Percentiles rank a stretch among this genome's conserved stretches.
Evolutionary conservation across 2,329 filamentous ascomycete genomes (phyloP).

Genomic region (Botryotinia calthae): DNA sequence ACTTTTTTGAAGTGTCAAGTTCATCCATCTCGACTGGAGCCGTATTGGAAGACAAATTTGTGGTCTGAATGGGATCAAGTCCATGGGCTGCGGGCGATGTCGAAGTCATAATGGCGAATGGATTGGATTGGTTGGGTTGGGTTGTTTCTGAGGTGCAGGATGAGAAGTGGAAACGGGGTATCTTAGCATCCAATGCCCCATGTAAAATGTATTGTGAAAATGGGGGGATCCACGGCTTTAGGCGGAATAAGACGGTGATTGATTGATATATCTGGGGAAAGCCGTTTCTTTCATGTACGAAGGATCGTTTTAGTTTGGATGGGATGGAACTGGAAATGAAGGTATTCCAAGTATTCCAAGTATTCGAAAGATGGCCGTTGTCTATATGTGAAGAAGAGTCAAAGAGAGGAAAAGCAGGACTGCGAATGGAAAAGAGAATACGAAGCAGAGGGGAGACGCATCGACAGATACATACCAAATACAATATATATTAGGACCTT

Average conservation of each 20-base stretch:
- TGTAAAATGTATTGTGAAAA: neutral
- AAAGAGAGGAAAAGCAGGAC: neutral
- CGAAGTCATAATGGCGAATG: neutral
- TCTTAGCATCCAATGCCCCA: neutral
- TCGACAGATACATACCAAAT: neutral
- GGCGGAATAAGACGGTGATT: constrained; percentile 2
- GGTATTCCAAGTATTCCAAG: neutral
- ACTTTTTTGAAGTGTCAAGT: neutral
- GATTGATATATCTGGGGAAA: constrained; percentile 8
- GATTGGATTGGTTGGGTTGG: neutral
- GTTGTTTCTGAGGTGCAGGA: constrained; percentile 3
- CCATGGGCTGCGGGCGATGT: constrained; percentile 2
- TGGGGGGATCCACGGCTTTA: constrained; percentile 8
- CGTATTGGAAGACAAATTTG: neutral
- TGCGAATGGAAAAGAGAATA: neutral
- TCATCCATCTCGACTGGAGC: constrained; percentile 7
- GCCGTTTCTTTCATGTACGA: neutral
- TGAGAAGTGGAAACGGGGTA: constrained; percentile 12
- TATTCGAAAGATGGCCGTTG: neutral
- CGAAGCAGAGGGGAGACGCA: neutral
- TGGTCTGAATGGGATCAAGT: neutral
- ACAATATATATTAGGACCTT: neutral
- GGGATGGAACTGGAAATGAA: neutral
- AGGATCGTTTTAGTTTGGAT: neutral
- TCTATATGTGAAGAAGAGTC: neutral